Evolutionary conservation across 352 stramenopile genomes (phyloP).

Genomic region (Phytophthora nicotianae): DNA sequence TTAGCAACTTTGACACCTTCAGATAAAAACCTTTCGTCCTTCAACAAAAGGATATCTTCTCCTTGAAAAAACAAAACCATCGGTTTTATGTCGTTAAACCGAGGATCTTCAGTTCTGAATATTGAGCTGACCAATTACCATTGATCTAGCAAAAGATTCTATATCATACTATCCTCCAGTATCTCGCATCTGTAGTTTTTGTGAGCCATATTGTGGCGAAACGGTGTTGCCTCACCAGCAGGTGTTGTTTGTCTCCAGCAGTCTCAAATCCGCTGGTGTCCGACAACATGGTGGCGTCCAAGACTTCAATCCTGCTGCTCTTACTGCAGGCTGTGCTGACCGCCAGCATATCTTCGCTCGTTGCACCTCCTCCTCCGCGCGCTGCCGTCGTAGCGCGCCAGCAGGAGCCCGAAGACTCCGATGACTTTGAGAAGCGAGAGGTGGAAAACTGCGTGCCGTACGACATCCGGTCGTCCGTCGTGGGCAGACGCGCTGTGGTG

Average conservation of each 20-base stretch:
- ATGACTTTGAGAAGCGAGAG: slow-evolving; percentile 78
- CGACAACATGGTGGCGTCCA: slow-evolving; percentile 10
- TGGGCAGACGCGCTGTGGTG: slow-evolving; percentile 58
- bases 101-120: neutral
- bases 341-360: slow-evolving; percentile 3
- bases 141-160: slow-evolving; percentile 9
- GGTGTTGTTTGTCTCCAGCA: no score
- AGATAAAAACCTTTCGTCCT: neutral
- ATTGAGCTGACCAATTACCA: neutral
- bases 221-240: neutral
- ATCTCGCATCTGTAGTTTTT: slow-evolving; percentile 12
- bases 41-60: slow-evolving; percentile 15
- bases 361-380: slow-evolving; percentile 11
- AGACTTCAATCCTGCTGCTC: slow-evolving; percentile 3
- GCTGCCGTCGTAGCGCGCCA: slow-evolving; percentile 29
- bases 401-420: slow-evolving; percentile 49
- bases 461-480: slow-evolving; percentile 72
- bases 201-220: neutral
- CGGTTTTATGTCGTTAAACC: slow-evolving; percentile 4
- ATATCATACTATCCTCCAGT: slow-evolving; percentile 3
- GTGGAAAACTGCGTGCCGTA: slow-evolving; percentile 88
- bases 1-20: no score
- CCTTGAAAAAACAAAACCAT: no score
- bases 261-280: slow-evolving; percentile 17
- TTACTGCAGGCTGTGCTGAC: slow-evolving; percentile 6